These are phyloP conservation scores for Beauveria caledonica DNA, from an alignment of 2,329 filamentous ascomycete genomes.

Conservation along the genomic window DNA sequence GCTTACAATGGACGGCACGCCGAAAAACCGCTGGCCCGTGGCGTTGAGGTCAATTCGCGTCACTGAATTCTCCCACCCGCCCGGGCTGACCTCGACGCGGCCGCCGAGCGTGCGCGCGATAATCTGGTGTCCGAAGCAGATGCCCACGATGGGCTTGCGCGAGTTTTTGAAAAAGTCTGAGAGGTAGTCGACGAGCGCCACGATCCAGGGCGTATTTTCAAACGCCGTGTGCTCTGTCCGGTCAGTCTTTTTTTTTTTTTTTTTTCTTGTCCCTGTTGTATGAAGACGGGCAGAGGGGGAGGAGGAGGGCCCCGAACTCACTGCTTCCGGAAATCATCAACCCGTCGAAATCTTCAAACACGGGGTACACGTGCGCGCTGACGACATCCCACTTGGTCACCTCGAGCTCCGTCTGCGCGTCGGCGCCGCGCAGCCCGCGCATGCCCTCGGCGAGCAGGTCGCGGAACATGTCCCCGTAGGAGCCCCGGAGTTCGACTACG, in stretches of 20 bases:
- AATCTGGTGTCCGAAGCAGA: slow-evolving; percentile 43
- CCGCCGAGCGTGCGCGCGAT: slow-evolving; percentile 34
- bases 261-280: no score
- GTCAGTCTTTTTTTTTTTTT: neutral
- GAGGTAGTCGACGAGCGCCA: slow-evolving; percentile 32
- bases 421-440: slow-evolving; percentile 15
- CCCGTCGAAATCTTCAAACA: slow-evolving; percentile 20
- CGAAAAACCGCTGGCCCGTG: slow-evolving; percentile 32
- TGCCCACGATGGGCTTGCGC: slow-evolving; percentile 30
- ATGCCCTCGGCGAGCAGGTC: slow-evolving; percentile 20
- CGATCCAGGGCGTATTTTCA: slow-evolving; percentile 36
- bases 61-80: slow-evolving; percentile 38
- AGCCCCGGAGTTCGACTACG: slow-evolving; percentile 19
- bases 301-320: slow-evolving; percentile 11
- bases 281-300: no score
- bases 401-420: slow-evolving; percentile 16
- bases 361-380: slow-evolving; percentile 20
- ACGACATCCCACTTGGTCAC: slow-evolving; percentile 25
- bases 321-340: slow-evolving; percentile 28
- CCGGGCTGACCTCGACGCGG: slow-evolving; percentile 28
- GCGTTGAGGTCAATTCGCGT: slow-evolving; percentile 31
- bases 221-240: slow-evolving; percentile 31
- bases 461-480: slow-evolving; percentile 26
- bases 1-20: slow-evolving; percentile 25
- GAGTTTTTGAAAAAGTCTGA: slow-evolving; percentile 22